Conservation (phyloP, 352 stramenopile species). For the Phytophthora pistaciae region DNA sequence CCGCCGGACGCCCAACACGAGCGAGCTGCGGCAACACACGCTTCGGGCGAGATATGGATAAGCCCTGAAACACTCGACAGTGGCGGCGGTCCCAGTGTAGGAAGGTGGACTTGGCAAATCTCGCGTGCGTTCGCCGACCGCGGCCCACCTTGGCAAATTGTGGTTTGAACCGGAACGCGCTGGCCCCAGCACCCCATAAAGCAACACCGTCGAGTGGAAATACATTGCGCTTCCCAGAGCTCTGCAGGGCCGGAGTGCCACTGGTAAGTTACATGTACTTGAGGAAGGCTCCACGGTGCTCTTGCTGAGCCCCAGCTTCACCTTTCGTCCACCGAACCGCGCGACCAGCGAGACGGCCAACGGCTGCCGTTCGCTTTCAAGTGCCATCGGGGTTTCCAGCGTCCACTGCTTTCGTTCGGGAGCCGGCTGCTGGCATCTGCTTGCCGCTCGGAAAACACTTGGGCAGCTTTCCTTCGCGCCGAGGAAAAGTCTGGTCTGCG, state of each 20-base stretch:
- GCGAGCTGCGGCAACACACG: slow-evolving; percentile 4
- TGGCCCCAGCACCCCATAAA: not conserved
- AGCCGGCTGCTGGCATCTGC: slow-evolving; percentile 1
- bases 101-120: slow-evolving; percentile 27
- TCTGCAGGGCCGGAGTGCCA: not conserved
- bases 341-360: slow-evolving; percentile 32
- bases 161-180: not conserved
- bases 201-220: not conserved
- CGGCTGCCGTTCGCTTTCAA: slow-evolving; percentile 3
- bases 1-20: slow-evolving; percentile 5
- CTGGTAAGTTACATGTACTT: not conserved
- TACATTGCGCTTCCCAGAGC: slow-evolving; percentile 4
- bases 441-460: not conserved
- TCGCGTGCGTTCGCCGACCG: slow-evolving; percentile 27
- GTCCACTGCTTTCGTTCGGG: not conserved
- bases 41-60: slow-evolving; percentile 20
- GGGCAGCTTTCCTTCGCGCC: not conserved
- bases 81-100: not conserved
- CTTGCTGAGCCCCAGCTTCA: not conserved
- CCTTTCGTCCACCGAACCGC: slow-evolving; percentile 16
- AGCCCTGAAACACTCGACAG: slow-evolving; percentile 3
- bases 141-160: not conserved
- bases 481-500: not conserved
- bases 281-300: no score
- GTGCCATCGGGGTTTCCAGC: not conserved